These are phyloP conservation scores for Microsporum canis DNA, from an alignment of 2,329 filamentous ascomycete species.

Conservation along the genomic window DNA sequence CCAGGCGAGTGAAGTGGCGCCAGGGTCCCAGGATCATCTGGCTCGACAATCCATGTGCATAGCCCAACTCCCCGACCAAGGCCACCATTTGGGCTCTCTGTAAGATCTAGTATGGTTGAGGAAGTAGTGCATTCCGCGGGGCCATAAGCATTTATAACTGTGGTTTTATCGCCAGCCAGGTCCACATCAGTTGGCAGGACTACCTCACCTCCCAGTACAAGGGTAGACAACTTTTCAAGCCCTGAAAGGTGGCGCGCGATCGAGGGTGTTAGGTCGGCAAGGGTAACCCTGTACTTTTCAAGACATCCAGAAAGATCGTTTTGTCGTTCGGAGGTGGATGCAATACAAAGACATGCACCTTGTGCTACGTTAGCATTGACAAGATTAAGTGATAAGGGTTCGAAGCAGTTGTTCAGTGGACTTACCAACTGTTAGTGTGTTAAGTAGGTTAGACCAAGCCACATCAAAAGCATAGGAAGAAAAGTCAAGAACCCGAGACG, in stretches of 20 bases:
- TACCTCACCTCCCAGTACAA: conserved; percentile 38
- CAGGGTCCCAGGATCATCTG: conserved; percentile 23
- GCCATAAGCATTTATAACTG: conserved; percentile 37
- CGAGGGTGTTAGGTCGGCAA: conserved; percentile 49
- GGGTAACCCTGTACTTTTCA: conserved; percentile 40
- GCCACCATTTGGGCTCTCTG: conserved; percentile 26
- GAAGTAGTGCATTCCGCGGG: conserved; percentile 35
- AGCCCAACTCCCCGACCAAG: conserved; percentile 24
- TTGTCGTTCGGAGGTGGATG: conserved; percentile 39
- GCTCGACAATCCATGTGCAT: conserved; percentile 26
- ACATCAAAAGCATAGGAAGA: conserved; percentile 12
- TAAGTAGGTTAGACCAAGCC: conserved; percentile 28
- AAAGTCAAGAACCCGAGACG: conserved; percentile 51
- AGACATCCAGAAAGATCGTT: conserved; percentile 42
- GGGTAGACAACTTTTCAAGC: conserved; percentile 27
- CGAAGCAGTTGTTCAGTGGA: background rate
- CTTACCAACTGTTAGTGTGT: conserved; percentile 39
- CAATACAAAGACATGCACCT: conserved; percentile 51
- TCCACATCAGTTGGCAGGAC: conserved; percentile 31
- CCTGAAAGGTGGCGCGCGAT: conserved; percentile 41
- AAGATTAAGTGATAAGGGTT: background rate
- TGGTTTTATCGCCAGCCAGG: conserved; percentile 31
- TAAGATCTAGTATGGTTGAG: conserved; percentile 28
- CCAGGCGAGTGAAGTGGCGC: conserved; percentile 29
- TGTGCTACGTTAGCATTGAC: conserved; percentile 16